Base-by-base conservation (phyloP, 768 basidiomycete genomes). In the Crepidotus variabilis region DNA sequence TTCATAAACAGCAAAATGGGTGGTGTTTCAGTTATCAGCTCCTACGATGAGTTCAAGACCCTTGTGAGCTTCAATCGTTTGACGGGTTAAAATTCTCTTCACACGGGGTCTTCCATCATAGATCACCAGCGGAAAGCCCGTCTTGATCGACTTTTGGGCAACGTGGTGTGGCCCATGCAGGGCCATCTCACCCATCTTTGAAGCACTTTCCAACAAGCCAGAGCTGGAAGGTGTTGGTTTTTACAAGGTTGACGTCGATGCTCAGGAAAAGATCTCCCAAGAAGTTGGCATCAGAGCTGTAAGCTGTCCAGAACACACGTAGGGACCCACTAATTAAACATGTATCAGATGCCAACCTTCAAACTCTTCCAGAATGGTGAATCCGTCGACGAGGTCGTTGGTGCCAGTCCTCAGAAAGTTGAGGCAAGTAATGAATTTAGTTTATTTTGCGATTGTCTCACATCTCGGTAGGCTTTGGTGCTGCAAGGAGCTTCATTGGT, bases 201-300 rank as follows among this genome's bases (percentile, higher is more conserved):
- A 87, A 67, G 73, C 78, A 59, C 64, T 86, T n/a, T 75, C 83
- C 2, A 60, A 71, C 0, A 45, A 63, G 10, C 60, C 61, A 5
- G 65, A 69, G 20, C 65, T 61, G 52, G 58, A 69, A 28, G 28
- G 28, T 11, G 65, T 87, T 54, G 75, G 77, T 16, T 87, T 89
- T 68, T 88, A 85, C 77, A 88, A 87, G 66, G 84, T 91, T 55
- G 83, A 93, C 60, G 80, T 90, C 28, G 90, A 93, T 61, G 74
- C 73, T 35, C 79, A 80, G 52, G 57, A 64, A 3, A 75, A 78
- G 0, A 80, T 88, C 50, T 65, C 80, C 1, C 69, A 81, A 56
- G 85, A 87, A 68, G 82, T 79, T 51, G 81, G 80, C 39, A 73
- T 89, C 55, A 76, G 81, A 57, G 85, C 84, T 52, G 87, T 88